These are phyloP conservation scores for Chloris gayana DNA, from an alignment of 176 grass and related monocot genomes.

Conservation along the genomic window DNA sequence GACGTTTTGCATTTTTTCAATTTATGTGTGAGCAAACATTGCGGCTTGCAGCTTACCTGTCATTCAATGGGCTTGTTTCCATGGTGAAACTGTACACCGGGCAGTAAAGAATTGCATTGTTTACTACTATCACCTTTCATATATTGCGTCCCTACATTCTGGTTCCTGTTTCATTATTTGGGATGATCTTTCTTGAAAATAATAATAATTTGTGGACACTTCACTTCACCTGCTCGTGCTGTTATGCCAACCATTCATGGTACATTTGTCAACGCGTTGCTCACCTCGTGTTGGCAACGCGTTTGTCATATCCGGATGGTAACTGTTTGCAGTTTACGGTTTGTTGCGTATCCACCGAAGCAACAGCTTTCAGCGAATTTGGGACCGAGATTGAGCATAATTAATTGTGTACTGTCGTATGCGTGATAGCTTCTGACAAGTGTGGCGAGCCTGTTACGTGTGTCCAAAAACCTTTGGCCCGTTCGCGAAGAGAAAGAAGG, in stretches of 20 bases:
- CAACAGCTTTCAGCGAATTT: neutral
- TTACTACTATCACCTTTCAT: neutral
- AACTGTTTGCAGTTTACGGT: no score
- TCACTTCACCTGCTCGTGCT: no score
- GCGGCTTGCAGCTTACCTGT: neutral
- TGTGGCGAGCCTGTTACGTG: neutral
- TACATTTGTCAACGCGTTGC: no score
- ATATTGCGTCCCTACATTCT: neutral
- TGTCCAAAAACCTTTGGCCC: neutral
- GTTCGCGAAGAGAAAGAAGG: no score
- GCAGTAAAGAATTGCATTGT: constrained; percentile 34
- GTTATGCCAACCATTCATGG: no score
- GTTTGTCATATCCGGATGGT: no score
- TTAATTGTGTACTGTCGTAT: neutral
- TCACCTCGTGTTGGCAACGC: no score
- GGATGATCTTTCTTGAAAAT: no score
- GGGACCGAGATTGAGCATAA: neutral
- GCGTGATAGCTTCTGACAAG: neutral
- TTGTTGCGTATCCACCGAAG: neutral
- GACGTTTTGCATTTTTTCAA: constrained; percentile 17
- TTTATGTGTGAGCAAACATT: constrained; percentile 1
- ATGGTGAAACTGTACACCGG: constrained; percentile 9
- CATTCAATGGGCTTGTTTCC: constrained; percentile 15
- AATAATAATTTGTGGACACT: no score
- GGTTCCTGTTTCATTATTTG: neutral